Conservation (phyloP, 495 filamentous ascomycete genomes). For the Ascodesmis nigricans region DNA sequence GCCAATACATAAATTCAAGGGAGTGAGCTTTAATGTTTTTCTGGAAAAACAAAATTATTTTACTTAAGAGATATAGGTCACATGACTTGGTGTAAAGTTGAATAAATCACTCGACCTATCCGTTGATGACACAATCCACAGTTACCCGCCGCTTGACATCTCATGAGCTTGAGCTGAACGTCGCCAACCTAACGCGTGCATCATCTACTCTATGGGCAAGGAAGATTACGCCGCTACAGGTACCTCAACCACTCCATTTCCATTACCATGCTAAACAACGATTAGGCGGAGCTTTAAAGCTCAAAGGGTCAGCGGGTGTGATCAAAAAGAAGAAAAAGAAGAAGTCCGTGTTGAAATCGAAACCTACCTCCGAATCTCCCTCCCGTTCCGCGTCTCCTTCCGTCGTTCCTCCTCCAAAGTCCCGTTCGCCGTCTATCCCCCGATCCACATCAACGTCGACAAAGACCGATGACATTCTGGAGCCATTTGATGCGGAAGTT, state of each 20-base stretch:
- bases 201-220: slow-evolving; percentile 20
- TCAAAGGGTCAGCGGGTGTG: slow-evolving; percentile 14
- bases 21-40: no score
- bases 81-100: no score
- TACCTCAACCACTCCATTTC: neutral
- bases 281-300: slow-evolving; percentile 17
- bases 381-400: no score
- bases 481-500: slow-evolving; percentile 13
- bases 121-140: no score
- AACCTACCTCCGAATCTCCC: neutral
- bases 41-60: no score
- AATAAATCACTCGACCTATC: no score
- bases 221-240: slow-evolving; percentile 19
- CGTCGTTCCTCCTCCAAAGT: no score
- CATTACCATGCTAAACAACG: slow-evolving; percentile 5
- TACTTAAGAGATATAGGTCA: no score
- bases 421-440: neutral
- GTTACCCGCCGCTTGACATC: no score
- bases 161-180: no score
- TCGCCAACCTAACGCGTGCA: no score
- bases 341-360: slow-evolving; percentile 9
- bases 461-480: slow-evolving; percentile 1
- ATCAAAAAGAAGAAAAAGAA: slow-evolving; percentile 21
- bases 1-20: no score
- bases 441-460: neutral